Evolutionary conservation across 2,329 filamentous ascomycete species (phyloP).

Genomic region (Epichloe scottii): DNA sequence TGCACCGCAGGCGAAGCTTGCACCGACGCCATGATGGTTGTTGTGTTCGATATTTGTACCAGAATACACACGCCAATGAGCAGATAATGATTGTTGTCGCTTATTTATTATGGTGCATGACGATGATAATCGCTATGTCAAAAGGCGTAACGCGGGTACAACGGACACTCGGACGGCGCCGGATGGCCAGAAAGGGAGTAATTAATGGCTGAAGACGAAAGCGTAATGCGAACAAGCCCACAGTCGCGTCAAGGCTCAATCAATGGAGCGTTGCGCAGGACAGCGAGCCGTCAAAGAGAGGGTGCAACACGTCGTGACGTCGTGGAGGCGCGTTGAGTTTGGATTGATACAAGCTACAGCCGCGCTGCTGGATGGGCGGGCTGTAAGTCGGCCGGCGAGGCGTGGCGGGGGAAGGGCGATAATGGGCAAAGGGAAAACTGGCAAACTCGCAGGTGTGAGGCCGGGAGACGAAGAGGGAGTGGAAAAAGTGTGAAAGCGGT

Average conservation of each 20-base stretch:
- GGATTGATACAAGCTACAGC: conserved; percentile 1
- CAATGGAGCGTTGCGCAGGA: conserved; percentile 9
- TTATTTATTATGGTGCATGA: conserved; percentile 27
- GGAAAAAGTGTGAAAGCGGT: conserved; percentile 32
- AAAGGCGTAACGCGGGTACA: conserved; percentile 1
- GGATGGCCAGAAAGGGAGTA: conserved; percentile 1
- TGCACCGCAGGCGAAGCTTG: conserved; percentile 59
- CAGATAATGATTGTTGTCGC: conserved; percentile 11
- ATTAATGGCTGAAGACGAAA: conserved; percentile 1
- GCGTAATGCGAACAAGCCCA: background rate
- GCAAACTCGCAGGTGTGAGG: conserved; percentile 5
- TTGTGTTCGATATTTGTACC: conserved; percentile 4
- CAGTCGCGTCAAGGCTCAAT: conserved; percentile 15
- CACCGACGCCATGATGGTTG: conserved; percentile 61
- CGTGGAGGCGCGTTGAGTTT: conserved; percentile 16
- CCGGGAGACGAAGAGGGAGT: conserved; percentile 10
- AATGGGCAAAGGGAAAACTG: conserved; percentile 3
- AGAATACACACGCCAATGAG: conserved; percentile 14
- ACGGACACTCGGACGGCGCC: background rate
- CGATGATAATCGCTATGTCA: conserved; percentile 15
- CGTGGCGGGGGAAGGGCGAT: conserved; percentile 10
- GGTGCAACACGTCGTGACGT: conserved; percentile 13
- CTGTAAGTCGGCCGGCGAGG: conserved; percentile 5
- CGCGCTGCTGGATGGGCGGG: conserved; percentile 5
- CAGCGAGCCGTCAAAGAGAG: conserved; percentile 9